phyloP scores from a whole-genome alignment of 208 protist species.

The Leishmania guyanensis region DNA sequence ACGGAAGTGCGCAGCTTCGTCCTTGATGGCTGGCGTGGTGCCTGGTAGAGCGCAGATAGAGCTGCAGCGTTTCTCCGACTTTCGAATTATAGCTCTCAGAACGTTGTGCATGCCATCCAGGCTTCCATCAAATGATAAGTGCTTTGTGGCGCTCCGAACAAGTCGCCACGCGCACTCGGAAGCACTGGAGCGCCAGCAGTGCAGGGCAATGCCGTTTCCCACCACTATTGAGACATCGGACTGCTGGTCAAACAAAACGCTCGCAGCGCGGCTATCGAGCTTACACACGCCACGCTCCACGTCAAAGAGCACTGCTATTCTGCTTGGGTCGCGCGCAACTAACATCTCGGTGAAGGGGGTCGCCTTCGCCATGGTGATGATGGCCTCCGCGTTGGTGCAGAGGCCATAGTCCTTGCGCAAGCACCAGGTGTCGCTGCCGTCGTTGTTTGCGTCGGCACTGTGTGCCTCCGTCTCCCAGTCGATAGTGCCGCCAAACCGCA shows the following conservation, averaged over 20 bases:
- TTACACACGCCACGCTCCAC: slow-evolving; percentile 48
- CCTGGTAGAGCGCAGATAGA: slow-evolving; percentile 47
- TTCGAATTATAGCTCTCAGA: slow-evolving; percentile 27
- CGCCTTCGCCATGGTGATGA: slow-evolving; percentile 57
- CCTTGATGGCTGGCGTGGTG: slow-evolving; percentile 72
- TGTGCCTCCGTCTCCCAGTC: slow-evolving; percentile 66
- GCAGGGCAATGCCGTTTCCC: slow-evolving; percentile 56
- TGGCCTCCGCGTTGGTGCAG: slow-evolving; percentile 56
- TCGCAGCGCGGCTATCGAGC: slow-evolving; percentile 10
- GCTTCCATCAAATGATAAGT: slow-evolving; percentile 11
- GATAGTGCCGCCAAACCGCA: slow-evolving; percentile 73
- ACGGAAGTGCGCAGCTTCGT: slow-evolving; percentile 44
- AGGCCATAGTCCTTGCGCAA: slow-evolving; percentile 76
- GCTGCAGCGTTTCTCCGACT: slow-evolving; percentile 30
- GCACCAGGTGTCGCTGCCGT: slow-evolving; percentile 69
- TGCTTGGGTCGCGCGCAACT: slow-evolving; percentile 65
- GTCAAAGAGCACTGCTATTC: slow-evolving; percentile 68
- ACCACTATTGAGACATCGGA: slow-evolving; percentile 64
- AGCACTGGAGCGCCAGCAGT: slow-evolving; percentile 52
- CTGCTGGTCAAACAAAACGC: slow-evolving; percentile 41
- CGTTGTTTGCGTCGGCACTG: slow-evolving; percentile 63
- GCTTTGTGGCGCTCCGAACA: slow-evolving; percentile 26
- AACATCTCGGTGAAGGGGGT: slow-evolving; percentile 41
- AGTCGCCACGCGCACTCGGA: slow-evolving; percentile 49
- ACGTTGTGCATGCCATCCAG: slow-evolving; percentile 26